Conservation (phyloP, 1,139 yeast species). For the Magnusiomyces sp. region DNA sequence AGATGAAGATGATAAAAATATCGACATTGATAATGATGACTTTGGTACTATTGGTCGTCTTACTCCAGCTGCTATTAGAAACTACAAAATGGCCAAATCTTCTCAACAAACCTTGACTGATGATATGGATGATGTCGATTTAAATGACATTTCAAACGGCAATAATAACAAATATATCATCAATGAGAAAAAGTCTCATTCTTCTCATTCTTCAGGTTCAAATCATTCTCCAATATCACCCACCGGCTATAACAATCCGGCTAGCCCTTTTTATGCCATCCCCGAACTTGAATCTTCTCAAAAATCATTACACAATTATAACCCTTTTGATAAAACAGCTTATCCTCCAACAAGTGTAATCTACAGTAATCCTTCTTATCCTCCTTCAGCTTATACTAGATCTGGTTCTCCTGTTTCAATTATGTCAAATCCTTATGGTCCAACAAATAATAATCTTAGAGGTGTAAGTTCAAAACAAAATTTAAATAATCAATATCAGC, state of each 20-base stretch:
- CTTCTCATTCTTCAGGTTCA: not conserved
- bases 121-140: no score
- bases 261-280: slow-evolving; percentile 1
- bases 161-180: slow-evolving; percentile 3
- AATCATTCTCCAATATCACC: slow-evolving; percentile 1
- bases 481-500: no score
- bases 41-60: slow-evolving; percentile 12
- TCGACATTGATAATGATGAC: slow-evolving; percentile 28
- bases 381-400: slow-evolving; percentile 7
- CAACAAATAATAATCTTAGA: no score
- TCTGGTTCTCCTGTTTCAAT: slow-evolving; percentile 11
- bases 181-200: not conserved
- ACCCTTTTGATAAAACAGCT: slow-evolving; percentile 10
- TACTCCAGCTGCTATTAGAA: not conserved
- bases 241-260: slow-evolving; percentile 4
- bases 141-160: slow-evolving; percentile 7
- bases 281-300: slow-evolving; percentile 10
- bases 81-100: not conserved
- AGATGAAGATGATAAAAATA: slow-evolving; percentile 28
- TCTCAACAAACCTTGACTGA: slow-evolving; percentile 1
- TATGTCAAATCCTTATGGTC: slow-evolving; percentile 4
- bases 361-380: slow-evolving; percentile 9
- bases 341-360: slow-evolving; percentile 12
- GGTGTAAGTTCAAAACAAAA: no score
- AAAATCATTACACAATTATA: slow-evolving; percentile 9